Evolutionary conservation across 495 filamentous ascomycete species (phyloP).

Genomic region (Penicillium manginii): DNA sequence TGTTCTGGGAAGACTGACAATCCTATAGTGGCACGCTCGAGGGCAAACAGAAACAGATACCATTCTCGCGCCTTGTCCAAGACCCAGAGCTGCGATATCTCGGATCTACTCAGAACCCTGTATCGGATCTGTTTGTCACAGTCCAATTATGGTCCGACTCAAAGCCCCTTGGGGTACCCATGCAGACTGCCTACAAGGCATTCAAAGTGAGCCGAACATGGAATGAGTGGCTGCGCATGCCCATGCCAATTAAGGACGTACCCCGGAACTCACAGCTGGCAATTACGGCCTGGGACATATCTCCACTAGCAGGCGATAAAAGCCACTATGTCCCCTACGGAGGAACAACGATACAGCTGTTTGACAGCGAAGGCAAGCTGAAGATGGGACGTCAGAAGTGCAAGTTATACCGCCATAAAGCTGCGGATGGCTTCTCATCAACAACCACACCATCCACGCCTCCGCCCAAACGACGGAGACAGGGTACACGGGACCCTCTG

Average conservation of each 20-base stretch:
- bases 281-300: conserved; percentile 94
- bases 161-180: conserved; percentile 87
- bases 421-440: conserved; percentile 83
- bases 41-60: conserved; percentile 77
- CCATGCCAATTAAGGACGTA: conserved; percentile 77
- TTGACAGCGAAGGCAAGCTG: conserved; percentile 87
- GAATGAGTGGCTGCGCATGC: conserved; percentile 95
- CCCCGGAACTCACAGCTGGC: conserved; percentile 82
- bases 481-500: conserved; percentile 40
- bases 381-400: conserved; percentile 94
- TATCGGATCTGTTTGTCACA: conserved; percentile 90
- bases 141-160: conserved; percentile 94
- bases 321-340: conserved; percentile 89
- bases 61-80: conserved; percentile 76
- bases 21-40: conserved; percentile 75
- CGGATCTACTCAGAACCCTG: conserved; percentile 72
- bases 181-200: conserved; percentile 89
- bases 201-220: conserved; percentile 82
- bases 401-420: conserved; percentile 75
- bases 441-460: conserved; percentile 76
- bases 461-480: conserved; percentile 50
- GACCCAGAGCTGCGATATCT: conserved; percentile 80
- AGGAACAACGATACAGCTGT: conserved; percentile 86
- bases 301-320: conserved; percentile 68
- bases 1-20: conserved; percentile 14